Percentiles rank a stretch among this genome's conserved stretches.
Conservation (phyloP, 2,329 filamentous ascomycete species). For the Myotisia sp. region DNA sequence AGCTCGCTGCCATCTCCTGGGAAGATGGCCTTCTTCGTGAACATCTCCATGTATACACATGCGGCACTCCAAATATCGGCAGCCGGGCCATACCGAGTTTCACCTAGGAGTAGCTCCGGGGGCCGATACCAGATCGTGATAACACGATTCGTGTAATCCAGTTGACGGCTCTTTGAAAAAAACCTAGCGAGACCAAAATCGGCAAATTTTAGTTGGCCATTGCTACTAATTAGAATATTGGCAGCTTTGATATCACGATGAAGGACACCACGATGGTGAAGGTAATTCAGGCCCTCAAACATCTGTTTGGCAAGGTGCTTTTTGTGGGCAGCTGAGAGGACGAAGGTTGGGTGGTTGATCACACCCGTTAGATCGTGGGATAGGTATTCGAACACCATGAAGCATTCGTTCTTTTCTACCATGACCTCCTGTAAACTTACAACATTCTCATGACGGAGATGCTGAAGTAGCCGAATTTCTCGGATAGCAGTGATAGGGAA, state of each 20-base stretch:
- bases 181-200: conserved; percentile 95
- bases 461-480: conserved; percentile 92
- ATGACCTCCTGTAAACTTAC: conserved; percentile 89
- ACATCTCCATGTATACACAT: conserved; percentile 93
- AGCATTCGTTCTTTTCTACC: conserved; percentile 97
- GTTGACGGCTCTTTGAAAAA: conserved; percentile 78
- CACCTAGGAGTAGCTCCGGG: conserved; percentile 76
- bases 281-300: conserved; percentile 84
- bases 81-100: conserved; percentile 77
- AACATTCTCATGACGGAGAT: conserved; percentile 78
- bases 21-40: conserved; percentile 85
- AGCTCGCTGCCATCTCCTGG: conserved; percentile 92
- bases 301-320: conserved; percentile 88
- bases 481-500: conserved; percentile 94
- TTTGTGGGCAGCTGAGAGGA: conserved; percentile 68
- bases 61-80: conserved; percentile 96
- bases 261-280: conserved; percentile 82
- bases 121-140: conserved; percentile 98
- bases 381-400: conserved; percentile 98
- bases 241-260: conserved; percentile 98
- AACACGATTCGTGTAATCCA: conserved; percentile 96
- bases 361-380: conserved; percentile 91
- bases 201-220: conserved; percentile 77
- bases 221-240: conserved; percentile 86
- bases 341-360: conserved; percentile 86